Evolutionary conservation across 2,329 filamentous ascomycete species (phyloP).

Genomic region (Alternaria sp.): DNA sequence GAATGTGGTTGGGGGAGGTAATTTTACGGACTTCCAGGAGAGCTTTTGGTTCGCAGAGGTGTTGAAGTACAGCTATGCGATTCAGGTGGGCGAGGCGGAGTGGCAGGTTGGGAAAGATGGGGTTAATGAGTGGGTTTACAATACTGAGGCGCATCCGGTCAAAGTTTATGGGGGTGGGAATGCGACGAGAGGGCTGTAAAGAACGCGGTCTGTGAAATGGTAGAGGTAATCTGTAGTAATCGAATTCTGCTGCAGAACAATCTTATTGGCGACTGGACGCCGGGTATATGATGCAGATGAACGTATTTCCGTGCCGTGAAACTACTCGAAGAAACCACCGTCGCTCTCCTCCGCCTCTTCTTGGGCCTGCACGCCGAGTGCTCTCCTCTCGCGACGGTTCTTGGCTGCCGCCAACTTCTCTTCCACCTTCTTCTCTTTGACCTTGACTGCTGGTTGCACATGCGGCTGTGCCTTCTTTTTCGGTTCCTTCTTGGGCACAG

Average conservation of each 20-base stretch:
- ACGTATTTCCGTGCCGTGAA: neutral
- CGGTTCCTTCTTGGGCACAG: constrained; percentile 28
- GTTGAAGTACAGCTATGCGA: constrained; percentile 82
- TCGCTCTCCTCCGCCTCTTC: constrained; percentile 45
- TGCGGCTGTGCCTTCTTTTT: constrained; percentile 23
- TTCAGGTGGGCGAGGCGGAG: constrained; percentile 65
- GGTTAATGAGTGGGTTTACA: constrained; percentile 65
- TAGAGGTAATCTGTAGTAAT: neutral
- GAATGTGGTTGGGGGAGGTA: constrained; percentile 66
- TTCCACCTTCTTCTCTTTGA: constrained; percentile 23
- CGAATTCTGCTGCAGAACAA: neutral
- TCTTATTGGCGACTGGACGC: constrained; percentile 5
- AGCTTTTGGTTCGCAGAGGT: constrained; percentile 90
- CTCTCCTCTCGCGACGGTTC: constrained; percentile 31
- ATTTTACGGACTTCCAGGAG: constrained; percentile 74
- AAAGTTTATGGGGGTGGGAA: constrained; percentile 44
- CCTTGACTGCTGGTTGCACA: constrained; percentile 13
- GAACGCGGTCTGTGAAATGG: neutral
- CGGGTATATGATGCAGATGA: constrained; percentile 28
- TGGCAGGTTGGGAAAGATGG: constrained; percentile 62
- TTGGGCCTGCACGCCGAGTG: constrained; percentile 22
- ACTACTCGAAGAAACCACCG: constrained; percentile 48
- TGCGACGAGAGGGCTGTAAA: neutral
- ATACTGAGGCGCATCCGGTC: constrained; percentile 70
- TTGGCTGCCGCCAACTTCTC: constrained; percentile 14